phyloP scores from a whole-genome alignment of 2,329 filamentous ascomycete genomes.

The Tolypocladium cylindrosporum region DNA sequence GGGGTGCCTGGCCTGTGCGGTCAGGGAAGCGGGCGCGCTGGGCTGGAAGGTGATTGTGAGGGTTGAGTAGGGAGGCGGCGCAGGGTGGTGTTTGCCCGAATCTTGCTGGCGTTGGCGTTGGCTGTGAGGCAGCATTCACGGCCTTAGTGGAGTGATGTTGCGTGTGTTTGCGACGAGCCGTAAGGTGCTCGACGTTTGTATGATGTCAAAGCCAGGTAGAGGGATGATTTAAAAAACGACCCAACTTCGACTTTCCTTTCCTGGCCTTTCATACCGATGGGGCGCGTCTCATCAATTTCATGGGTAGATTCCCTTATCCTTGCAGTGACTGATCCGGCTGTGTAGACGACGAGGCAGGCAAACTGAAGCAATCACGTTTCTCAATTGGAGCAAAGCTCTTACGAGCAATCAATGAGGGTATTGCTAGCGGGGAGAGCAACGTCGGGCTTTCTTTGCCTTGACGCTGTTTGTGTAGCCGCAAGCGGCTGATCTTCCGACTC shows the following conservation, averaged over 20 bases:
- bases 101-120: not conserved
- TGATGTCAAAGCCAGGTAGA: not conserved
- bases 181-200: not conserved
- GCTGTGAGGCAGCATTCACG: not conserved
- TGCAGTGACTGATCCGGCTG: not conserved
- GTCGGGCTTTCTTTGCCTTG: too few relatives aligned
- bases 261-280: not conserved
- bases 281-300: too few relatives aligned
- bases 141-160: not conserved
- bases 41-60: conserved; percentile 59
- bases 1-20: conserved; percentile 63
- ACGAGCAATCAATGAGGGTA: not conserved
- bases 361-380: not conserved
- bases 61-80: conserved; percentile 23
- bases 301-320: not conserved
- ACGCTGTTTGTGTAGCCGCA: not conserved
- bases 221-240: not conserved
- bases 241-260: not conserved
- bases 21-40: conserved; percentile 63
- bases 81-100: not conserved
- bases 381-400: not conserved
- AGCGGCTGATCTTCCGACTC: too few relatives aligned
- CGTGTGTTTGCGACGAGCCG: not conserved
- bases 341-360: not conserved
- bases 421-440: too few relatives aligned